Evolutionary conservation across 2,329 filamentous ascomycete species (phyloP), one percentile per base, ranked within the genome.

Genomic region (Trichoderma semiorbis): DNA sequence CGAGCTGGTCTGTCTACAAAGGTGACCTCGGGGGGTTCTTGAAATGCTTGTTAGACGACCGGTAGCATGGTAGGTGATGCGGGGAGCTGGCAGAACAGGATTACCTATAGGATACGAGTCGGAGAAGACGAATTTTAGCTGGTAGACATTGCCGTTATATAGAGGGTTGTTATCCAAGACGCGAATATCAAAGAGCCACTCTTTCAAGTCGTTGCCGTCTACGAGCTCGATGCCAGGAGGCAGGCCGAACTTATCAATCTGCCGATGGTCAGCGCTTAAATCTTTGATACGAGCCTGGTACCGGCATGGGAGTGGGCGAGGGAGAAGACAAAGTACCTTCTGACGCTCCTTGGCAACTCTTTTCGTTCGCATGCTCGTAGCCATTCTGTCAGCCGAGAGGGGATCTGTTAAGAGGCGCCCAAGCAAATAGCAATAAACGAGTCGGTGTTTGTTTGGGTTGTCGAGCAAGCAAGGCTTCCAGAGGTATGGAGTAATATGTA

Each of bases 11-110:
- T 84, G 76, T 90, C 86, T 70, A 93, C 86, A 79, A 99, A 99
- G 71, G 93, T 92, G 75, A 98, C 96, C 85, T 99, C 96, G 28
- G 96, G 96, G 0, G 96, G 92, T 84, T 98, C 95, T 97, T 77
- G 32, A 43, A 32, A 26, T 60, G 53, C 8, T 18, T 69, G 70
- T 61, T 53, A 71, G 62, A 34, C 47, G 43, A 50, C n/a, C 18
- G n/a, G n/a, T 12, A 12, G 10, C 43, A 50, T 11, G 34, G 21
- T 4, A 6, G 36, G n/a, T n/a, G 7, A 26, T 24, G 58, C 30
- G 32, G 43, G 64, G 65, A 24, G 65, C 53, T 60, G 55, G 55
- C 55, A 39, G 55, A 57, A 43, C 34, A n/a, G 18, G 16, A 32
- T 74, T 88, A 95, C 93, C 94, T 78, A 99, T 99, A 18, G 96